Evolutionary conservation across 371 early-diverging fungal genomes (phyloP).

Genomic region (Mucor mucedo): DNA sequence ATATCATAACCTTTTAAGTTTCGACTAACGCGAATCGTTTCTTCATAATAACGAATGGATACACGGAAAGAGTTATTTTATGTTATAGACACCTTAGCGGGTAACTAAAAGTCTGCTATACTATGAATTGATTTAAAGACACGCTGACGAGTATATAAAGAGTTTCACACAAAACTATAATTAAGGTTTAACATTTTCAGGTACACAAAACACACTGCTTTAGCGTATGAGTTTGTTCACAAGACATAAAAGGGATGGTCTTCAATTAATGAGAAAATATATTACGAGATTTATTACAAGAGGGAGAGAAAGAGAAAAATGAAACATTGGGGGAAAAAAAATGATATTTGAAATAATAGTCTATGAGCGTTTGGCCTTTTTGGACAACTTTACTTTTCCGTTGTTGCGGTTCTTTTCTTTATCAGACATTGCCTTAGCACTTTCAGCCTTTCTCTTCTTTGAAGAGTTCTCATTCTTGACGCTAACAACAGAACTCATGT

Average conservation of each 20-base stretch:
- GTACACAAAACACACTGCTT: too few species aligned
- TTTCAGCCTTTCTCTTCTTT: constrained; percentile 64
- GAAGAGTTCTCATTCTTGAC: constrained; percentile 76
- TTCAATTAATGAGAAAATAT: background rate
- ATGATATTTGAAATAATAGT: constrained; percentile 4
- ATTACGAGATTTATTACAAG: constrained; percentile 15
- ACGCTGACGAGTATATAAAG: too few species aligned
- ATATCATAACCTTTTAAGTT: too few species aligned
- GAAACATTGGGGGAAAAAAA: background rate
- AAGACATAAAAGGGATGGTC: background rate
- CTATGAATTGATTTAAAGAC: too few species aligned
- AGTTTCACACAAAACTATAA: too few species aligned
- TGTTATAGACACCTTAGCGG: too few species aligned
- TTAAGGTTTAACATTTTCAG: too few species aligned
- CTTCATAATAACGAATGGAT: too few species aligned
- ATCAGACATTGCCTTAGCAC: constrained; percentile 57
- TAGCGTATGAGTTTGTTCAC: too few species aligned
- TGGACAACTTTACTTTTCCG: constrained; percentile 56
- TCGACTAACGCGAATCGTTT: too few species aligned
- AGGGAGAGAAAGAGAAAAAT: constrained; percentile 4
- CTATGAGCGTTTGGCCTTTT: constrained; percentile 54
- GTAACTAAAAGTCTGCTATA: too few species aligned
- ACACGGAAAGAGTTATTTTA: too few species aligned
- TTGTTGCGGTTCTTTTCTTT: constrained; percentile 55
- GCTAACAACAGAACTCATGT: constrained; percentile 71